Evolutionary conservation across 2,329 filamentous ascomycete species (phyloP).

Genomic region (Aspergillus costaricaensis): DNA sequence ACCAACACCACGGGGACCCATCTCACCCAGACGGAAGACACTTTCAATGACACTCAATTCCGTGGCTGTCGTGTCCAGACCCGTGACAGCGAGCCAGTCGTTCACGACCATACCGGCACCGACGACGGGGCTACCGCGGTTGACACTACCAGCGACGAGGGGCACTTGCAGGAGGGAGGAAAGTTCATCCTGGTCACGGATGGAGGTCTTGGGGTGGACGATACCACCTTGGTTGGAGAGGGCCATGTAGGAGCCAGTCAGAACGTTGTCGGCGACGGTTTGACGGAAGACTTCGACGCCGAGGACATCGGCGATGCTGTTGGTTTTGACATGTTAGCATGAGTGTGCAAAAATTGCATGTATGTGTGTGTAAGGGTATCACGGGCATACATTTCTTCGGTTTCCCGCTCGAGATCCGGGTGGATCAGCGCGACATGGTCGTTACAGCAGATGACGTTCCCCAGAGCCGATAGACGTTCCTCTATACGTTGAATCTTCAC

Average conservation of each 20-base stretch:
- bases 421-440: constrained; percentile 97
- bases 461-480: constrained; percentile 90
- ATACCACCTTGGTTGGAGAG: constrained; percentile 94
- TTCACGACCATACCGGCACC: constrained; percentile 96
- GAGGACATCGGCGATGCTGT: constrained; percentile 77
- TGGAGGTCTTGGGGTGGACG: constrained; percentile 94
- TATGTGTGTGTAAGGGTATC: not conserved
- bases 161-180: constrained; percentile 91
- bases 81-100: constrained; percentile 95
- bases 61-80: constrained; percentile 92
- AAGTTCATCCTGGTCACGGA: constrained; percentile 97
- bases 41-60: constrained; percentile 95
- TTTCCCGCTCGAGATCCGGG: constrained; percentile 94
- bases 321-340: not conserved
- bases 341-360: no score
- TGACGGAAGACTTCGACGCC: constrained; percentile 68
- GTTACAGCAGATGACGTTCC: constrained; percentile 95
- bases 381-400: constrained; percentile 74
- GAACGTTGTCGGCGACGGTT: constrained; percentile 94
- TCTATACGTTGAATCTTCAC: constrained; percentile 98
- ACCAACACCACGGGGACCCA: constrained; percentile 65
- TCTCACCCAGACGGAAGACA: constrained; percentile 92
- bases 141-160: constrained; percentile 89
- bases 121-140: constrained; percentile 91
- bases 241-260: constrained; percentile 95